These are phyloP conservation scores for Euphrasia confusa DNA, from an alignment of 257 asterid genomes.

Conservation along the genomic window DNA sequence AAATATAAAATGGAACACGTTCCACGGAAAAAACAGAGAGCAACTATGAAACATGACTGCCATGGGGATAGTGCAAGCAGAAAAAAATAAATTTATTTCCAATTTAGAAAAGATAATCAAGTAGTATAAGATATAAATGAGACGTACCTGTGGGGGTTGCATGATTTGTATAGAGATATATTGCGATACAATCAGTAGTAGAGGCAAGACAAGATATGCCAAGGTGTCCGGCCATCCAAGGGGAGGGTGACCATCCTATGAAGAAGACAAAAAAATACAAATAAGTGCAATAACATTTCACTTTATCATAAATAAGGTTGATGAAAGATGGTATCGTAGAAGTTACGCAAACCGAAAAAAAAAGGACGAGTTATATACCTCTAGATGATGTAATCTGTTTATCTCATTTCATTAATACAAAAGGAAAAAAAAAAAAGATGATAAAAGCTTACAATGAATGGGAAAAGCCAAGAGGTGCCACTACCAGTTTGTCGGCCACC, in stretches of 20 bases:
- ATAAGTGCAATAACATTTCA: slow-evolving; percentile 9
- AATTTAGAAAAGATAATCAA: slow-evolving; percentile 13
- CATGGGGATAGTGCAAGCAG: slow-evolving; percentile 2
- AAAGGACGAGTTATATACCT: neutral
- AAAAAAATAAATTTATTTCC: neutral
- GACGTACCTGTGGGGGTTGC: slow-evolving; percentile 91
- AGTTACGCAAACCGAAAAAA: neutral
- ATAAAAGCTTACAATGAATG: slow-evolving; percentile 65
- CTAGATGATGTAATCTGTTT: slow-evolving; percentile 8
- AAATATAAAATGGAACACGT: neutral
- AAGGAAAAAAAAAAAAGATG: slow-evolving; percentile 25
- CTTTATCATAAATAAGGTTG: slow-evolving; percentile 2
- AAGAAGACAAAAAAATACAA: slow-evolving; percentile 17
- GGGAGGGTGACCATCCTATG: slow-evolving; percentile 97
- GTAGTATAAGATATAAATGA: slow-evolving; percentile 9
- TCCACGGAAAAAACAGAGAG: neutral
- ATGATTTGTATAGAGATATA: slow-evolving; percentile 84
- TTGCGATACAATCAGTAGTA: slow-evolving; percentile 64
- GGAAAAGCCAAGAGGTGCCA: slow-evolving; percentile 96
- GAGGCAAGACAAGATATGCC: slow-evolving; percentile 89
- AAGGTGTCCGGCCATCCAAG: slow-evolving; percentile 96
- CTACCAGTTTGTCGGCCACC: slow-evolving; percentile 90
- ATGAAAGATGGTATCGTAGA: slow-evolving; percentile 12
- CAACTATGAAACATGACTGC: neutral
- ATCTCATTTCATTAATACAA: slow-evolving; percentile 2